Evolutionary conservation across 78 protist genomes (phyloP).

Genomic region (Dictyostelium intermedium): DNA sequence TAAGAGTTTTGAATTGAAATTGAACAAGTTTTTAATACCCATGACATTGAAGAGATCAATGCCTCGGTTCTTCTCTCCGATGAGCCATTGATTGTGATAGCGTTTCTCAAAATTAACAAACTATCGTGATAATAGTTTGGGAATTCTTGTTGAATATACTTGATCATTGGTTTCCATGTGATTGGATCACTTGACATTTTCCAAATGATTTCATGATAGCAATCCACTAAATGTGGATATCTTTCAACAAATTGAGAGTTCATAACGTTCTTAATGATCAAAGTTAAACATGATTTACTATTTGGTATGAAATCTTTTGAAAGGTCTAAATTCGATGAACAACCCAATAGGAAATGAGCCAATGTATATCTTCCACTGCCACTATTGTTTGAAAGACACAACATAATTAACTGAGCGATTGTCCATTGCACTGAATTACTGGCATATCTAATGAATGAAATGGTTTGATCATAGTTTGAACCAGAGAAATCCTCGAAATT

Average conservation of each 20-base stretch:
- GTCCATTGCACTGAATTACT: constrained; percentile 42
- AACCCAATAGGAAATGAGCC: constrained; percentile 61
- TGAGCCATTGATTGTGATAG: neutral
- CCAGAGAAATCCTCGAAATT: constrained; percentile 28
- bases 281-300: constrained; percentile 33
- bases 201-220: constrained; percentile 54
- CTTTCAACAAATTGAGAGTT: constrained; percentile 5
- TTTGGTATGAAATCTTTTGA: constrained; percentile 5
- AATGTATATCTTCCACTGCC: constrained; percentile 2
- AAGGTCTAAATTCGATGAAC: constrained; percentile 25
- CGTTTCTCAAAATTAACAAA: neutral
- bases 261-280: neutral
- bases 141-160: neutral
- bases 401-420: constrained; percentile 36
- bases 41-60: constrained; percentile 17
- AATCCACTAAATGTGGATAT: constrained; percentile 42
- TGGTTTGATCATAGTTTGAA: neutral
- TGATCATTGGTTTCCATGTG: constrained; percentile 56
- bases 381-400: neutral
- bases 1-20: constrained; percentile 17
- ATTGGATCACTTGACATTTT: constrained; percentile 5
- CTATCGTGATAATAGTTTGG: constrained; percentile 1
- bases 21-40: constrained; percentile 43
- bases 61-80: constrained; percentile 19
- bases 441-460: neutral